Evolutionary conservation across 441 rosid species (phyloP), one percentile per base, ranked within the genome.

Genomic region (Jatropha multifida): DNA sequence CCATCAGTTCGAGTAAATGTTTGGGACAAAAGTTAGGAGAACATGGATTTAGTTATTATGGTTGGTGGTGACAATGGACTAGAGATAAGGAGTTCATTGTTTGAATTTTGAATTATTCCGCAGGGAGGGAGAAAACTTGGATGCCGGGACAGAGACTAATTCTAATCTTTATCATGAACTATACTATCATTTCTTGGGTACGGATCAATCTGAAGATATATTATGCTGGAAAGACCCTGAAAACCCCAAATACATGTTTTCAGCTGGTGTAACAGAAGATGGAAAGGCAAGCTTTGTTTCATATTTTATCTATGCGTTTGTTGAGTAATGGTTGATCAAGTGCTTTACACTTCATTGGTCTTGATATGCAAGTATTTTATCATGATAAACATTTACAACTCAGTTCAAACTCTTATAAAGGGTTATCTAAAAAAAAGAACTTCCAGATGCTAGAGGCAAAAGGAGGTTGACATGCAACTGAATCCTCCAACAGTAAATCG

Each of bases 101-200:
- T 17, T 69, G 59, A 64, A 56, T 51, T 15, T 41, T 76, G 32
- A 23, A 37, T 67, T 76, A 55, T 74, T 52, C 15, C 83, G 80
- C 78, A 96, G 99, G 80, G 93, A 91, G 71, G 97, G 92, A 79
- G 96, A 88, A 73, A 75, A 79, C 27, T 56, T 92, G 15, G 99
- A 96, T 85, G 98, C 99, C 69, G 99, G 98, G 11, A 96, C 94
- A 2, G 98, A 94, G 90, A 96, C 97, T 5, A 84, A 86, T 77
- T 68, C 96, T 9, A 96, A 88, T 77, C 97, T 92, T 65, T 79
- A 88, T 79, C 93, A 94, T 1, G 90, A 92, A 85, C 60, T 92
- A 26, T 91, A 85, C 84, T 92, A 94, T 83, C 99, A 96, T 88
- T 81, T 89, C 48, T 42, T 96, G 56, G 98, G 99, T 59, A 86